Evolutionary conservation across 345 rosid genomes (phyloP).

Genomic region (Eucalyptus paniculata): DNA sequence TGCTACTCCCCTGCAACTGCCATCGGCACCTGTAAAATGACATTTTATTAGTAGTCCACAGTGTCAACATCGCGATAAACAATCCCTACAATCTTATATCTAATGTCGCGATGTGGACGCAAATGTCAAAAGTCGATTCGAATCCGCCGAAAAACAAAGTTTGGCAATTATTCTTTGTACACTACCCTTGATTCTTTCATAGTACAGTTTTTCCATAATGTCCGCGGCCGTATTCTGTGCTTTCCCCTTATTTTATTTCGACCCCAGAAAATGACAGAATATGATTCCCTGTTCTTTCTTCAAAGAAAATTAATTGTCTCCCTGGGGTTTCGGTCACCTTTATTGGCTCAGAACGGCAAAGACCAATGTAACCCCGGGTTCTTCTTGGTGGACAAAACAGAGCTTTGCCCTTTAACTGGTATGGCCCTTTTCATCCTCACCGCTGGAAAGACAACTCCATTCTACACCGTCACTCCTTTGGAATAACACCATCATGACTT

Average conservation of each 20-base stretch:
- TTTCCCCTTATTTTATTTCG: background rate
- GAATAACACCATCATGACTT: background rate
- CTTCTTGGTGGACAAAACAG: background rate
- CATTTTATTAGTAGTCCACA: background rate
- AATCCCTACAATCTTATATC: background rate
- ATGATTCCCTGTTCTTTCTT: background rate
- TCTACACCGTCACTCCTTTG: background rate
- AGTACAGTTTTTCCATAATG: background rate
- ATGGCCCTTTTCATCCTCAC: background rate
- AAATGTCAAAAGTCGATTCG: background rate
- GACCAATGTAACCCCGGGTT: background rate
- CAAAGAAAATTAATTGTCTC: background rate
- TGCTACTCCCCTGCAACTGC: background rate
- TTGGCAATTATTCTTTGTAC: background rate
- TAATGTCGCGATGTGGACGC: background rate
- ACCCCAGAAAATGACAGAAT: background rate
- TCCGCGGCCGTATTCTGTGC: background rate
- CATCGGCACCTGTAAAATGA: background rate
- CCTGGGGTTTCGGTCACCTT: background rate
- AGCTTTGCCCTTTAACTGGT: background rate
- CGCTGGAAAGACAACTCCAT: background rate
- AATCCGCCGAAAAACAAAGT: background rate
- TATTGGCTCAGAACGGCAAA: background rate
- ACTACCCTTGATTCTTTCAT: background rate
- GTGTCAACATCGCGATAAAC: background rate